Base-by-base conservation (phyloP, 148 eudicot species). In the Arctostaphylos glauca region DNA sequence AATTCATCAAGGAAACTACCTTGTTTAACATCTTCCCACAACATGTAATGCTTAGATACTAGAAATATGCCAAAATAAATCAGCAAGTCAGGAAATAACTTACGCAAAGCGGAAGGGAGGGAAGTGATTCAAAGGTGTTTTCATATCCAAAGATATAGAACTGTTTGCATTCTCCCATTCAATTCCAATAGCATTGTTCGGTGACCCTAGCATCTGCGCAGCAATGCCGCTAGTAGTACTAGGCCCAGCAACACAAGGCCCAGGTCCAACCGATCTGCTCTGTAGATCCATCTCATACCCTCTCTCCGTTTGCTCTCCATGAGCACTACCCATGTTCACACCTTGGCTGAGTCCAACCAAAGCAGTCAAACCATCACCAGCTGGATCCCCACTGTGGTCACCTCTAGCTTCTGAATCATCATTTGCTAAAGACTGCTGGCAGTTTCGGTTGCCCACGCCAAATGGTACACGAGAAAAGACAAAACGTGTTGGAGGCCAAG, bases 61-160 rank as follows among this genome's bases (percentile, higher is more conserved):
- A 44, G 18, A 80, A 77, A 9, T 38, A 50, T 46, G 83, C 56
- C 53, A 25, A 81, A 44, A 47, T 62, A 38, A 48, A 23, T 81
- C 38, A 81, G 46, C 75, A 86, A 10, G 59, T 67, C 31, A 88
- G 21, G 70, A 64, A 44, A 85, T 72, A 81, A 86, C 98, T 83
- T 84, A 97, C 99, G 94, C 97, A 83, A 94, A 97, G 82, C 99
- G 99, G 84, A 97, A 94, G 46, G 99, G 98, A 80, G 99, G 99
- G 83, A 97, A 97, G 87, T 94, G 99, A 88, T 95, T 89, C 82
- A 97, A 83, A 84, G 99, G 99, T 76, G 99, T 97, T 79, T 92
- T 93, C 89, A 92, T 86, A 87, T 97, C 98, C 90, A 97, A 87
- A 48, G 94, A 92, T 89, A 97, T 97, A 74, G 96, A 92, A 66